A percentile compares a stretch with the other conserved stretches of the same genome.
phyloP scores from a whole-genome alignment of 345 rosid genomes.

The Kandelia obovata region DNA sequence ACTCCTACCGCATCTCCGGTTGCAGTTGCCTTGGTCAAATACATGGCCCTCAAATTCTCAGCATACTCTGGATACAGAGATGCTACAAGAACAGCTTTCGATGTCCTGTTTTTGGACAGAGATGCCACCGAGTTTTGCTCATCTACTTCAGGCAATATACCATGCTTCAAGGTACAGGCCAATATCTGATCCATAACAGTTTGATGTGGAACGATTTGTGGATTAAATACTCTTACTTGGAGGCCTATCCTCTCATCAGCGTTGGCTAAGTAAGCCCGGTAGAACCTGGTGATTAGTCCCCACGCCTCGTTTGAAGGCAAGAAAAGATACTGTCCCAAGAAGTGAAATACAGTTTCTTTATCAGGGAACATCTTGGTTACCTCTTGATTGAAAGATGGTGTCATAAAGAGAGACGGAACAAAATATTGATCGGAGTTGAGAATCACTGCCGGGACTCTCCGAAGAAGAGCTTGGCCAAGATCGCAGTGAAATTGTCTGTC shows the following conservation, averaged over 20 bases:
- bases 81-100: constrained; percentile 20
- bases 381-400: constrained; percentile 11
- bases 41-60: constrained; percentile 1
- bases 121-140: not conserved
- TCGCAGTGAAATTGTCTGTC: constrained; percentile 21
- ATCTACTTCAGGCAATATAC: constrained; percentile 13
- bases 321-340: constrained; percentile 21
- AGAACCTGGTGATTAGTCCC: constrained; percentile 24
- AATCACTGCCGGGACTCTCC: constrained; percentile 11
- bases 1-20: constrained; percentile 19
- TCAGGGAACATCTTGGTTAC: constrained; percentile 21
- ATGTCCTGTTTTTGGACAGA: not conserved
- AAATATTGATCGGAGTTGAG: constrained; percentile 23
- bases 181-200: constrained; percentile 9
- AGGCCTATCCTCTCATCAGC: constrained; percentile 24
- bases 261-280: constrained; percentile 13
- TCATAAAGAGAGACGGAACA: constrained; percentile 18
- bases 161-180: constrained; percentile 9
- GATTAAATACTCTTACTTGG: constrained; percentile 19
- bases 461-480: constrained; percentile 6
- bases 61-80: constrained; percentile 12
- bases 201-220: not conserved
- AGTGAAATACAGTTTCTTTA: constrained; percentile 16
- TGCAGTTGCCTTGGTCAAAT: constrained; percentile 18
- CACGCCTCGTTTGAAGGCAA: constrained; percentile 24